phyloP scores from a whole-genome alignment of 1,139 yeast genomes.

The Geotrichum candidum region DNA sequence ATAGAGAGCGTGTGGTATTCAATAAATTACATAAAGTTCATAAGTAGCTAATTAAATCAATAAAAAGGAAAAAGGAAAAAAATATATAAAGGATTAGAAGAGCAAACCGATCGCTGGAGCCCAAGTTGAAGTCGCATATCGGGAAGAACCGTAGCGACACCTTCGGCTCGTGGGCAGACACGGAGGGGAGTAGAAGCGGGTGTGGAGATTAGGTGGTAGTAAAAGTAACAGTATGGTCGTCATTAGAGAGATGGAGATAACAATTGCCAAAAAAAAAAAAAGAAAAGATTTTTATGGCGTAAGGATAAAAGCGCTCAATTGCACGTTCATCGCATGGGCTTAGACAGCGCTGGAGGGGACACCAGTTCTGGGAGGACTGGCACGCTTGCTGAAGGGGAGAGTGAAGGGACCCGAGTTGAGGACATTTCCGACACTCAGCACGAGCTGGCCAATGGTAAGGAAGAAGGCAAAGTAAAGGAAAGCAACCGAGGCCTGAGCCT shows the following conservation, averaged over 20 bases:
- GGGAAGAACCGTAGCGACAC: no score
- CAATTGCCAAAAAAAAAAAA: no score
- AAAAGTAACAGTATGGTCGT: background rate
- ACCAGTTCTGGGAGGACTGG: conserved; percentile 63
- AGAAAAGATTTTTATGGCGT: no score
- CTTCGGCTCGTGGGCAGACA: no score
- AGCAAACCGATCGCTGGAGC: background rate
- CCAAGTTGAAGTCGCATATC: background rate
- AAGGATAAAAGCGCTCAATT: no score
- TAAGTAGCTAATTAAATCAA: background rate
- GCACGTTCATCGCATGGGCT: conserved; percentile 49
- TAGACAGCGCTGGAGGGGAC: conserved; percentile 60
- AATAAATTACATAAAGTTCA: background rate
- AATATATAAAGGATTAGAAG: background rate
- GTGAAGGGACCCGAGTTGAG: conserved; percentile 74
- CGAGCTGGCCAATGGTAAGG: conserved; percentile 62
- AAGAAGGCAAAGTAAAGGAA: conserved; percentile 85
- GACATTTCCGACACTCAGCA: conserved; percentile 54
- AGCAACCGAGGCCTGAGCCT: conserved; percentile 87
- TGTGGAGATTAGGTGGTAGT: background rate
- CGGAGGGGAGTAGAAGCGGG: background rate
- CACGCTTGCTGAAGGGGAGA: conserved; percentile 39
- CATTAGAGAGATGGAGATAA: background rate
- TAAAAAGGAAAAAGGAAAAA: background rate
- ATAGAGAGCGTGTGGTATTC: background rate